phyloP scores from a whole-genome alignment of 371 early-diverging fungal species.

The Blastocladiella emersonii region DNA sequence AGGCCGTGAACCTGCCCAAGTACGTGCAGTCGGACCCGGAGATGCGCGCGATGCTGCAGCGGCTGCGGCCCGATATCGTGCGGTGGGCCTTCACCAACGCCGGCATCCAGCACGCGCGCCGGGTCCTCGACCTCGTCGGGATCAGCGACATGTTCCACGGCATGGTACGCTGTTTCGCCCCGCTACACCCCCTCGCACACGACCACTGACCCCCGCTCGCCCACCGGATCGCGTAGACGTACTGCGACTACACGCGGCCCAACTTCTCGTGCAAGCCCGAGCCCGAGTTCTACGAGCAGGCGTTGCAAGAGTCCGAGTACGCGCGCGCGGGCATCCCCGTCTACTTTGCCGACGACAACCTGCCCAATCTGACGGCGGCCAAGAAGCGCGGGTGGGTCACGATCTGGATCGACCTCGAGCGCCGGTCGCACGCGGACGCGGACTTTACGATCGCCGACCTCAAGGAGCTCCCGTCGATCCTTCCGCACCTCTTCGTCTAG shows the following conservation, averaged over 20 bases:
- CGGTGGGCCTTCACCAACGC: slow-evolving; percentile 80
- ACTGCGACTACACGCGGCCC: slow-evolving; percentile 53
- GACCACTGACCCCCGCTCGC: not conserved
- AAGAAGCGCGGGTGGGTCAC: no score
- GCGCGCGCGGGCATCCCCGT: no score
- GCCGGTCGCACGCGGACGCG: no score
- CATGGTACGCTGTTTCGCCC: not conserved
- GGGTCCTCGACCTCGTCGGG: not conserved
- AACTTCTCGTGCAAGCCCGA: slow-evolving; percentile 69
- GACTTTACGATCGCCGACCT: no score
- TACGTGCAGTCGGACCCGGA: slow-evolving; percentile 43
- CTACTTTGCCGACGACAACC: no score
- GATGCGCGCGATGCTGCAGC: slow-evolving; percentile 46
- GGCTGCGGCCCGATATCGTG: slow-evolving; percentile 28
- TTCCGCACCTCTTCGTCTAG: no score
- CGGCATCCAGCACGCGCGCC: slow-evolving; percentile 34
- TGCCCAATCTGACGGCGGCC: no score
- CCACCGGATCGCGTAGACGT: slow-evolving; percentile 25
- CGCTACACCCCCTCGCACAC: no score
- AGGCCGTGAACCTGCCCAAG: slow-evolving; percentile 26
- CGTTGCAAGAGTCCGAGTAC: not conserved
- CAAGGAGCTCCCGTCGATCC: no score
- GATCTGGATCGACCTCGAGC: no score
- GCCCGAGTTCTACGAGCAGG: slow-evolving; percentile 6
- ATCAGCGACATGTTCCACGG: not conserved